phyloP scores from a whole-genome alignment of 345 rosid species.

The Eucalyptus erythrocorys region DNA sequence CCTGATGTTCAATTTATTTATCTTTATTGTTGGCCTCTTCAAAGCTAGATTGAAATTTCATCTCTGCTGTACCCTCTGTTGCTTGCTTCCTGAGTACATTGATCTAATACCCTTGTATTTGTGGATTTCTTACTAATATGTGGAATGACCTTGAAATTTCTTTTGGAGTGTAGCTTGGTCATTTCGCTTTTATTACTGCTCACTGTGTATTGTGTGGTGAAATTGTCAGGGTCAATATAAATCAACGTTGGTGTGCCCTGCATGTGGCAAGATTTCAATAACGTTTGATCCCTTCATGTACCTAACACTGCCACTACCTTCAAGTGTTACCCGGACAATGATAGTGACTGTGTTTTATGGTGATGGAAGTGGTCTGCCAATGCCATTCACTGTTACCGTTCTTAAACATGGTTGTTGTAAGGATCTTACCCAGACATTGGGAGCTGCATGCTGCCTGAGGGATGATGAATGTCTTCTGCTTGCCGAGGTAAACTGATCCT shows the following conservation, averaged over 20 bases:
- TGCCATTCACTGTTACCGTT: constrained; percentile 70
- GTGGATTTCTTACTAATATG: not conserved
- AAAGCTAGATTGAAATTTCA: not conserved
- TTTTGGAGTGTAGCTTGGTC: not conserved
- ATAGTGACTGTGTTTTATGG: constrained; percentile 73
- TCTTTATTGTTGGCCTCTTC: not conserved
- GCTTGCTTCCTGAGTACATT: not conserved
- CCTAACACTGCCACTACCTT: constrained; percentile 83
- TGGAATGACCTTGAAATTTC: not conserved
- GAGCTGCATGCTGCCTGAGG: constrained; percentile 67
- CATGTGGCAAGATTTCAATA: constrained; percentile 71
- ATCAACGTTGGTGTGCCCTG: constrained; percentile 88
- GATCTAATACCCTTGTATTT: not conserved
- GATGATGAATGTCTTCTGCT: constrained; percentile 70
- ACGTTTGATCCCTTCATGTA: constrained; percentile 98
- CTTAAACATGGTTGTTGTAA: constrained; percentile 57
- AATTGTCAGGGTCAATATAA: constrained; percentile 88
- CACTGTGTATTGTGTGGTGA: not conserved
- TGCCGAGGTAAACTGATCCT: constrained; percentile 49
- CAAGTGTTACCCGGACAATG: constrained; percentile 66
- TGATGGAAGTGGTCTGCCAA: constrained; percentile 65
- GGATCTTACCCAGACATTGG: constrained; percentile 67
- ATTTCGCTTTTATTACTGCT: not conserved
- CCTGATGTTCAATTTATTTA: not conserved
- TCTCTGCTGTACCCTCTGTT: not conserved